These are phyloP conservation scores for Incumbomyces delicatus DNA, from an alignment of 2,329 filamentous ascomycete genomes.

Conservation along the genomic window DNA sequence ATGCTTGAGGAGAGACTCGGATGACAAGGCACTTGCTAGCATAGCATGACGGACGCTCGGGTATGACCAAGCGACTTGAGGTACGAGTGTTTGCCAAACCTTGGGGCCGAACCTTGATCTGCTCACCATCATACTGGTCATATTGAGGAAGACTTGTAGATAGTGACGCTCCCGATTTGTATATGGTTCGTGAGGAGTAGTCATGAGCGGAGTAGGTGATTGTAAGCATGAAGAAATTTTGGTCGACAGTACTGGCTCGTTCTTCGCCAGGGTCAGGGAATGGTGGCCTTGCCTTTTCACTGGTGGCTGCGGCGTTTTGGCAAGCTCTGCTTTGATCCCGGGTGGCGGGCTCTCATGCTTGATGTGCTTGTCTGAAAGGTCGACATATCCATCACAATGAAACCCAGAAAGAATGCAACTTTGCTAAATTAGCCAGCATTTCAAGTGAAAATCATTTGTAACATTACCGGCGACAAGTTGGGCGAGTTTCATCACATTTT, in stretches of 20 bases:
- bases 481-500: constrained; percentile 5
- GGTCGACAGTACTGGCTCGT: no score
- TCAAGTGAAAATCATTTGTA: not conserved
- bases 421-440: not conserved
- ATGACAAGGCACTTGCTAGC: constrained; percentile 11
- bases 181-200: constrained; percentile 1
- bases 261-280: not conserved
- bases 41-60: constrained; percentile 11
- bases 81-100: constrained; percentile 11
- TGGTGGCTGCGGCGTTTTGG: not conserved
- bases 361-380: not conserved
- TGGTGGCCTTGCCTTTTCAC: not conserved
- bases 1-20: constrained; percentile 7
- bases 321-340: not conserved
- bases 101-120: not conserved
- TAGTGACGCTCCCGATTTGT: not conserved
- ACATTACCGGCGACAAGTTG: not conserved
- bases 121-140: not conserved
- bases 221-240: not conserved
- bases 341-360: not conserved
- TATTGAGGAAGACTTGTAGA: not conserved
- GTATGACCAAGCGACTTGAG: constrained; percentile 10
- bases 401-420: constrained; percentile 4
- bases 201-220: not conserved
- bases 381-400: constrained; percentile 4